Conservation (phyloP, 2,329 filamentous ascomycete species). For the Sclerotinia trifoliorum region DNA sequence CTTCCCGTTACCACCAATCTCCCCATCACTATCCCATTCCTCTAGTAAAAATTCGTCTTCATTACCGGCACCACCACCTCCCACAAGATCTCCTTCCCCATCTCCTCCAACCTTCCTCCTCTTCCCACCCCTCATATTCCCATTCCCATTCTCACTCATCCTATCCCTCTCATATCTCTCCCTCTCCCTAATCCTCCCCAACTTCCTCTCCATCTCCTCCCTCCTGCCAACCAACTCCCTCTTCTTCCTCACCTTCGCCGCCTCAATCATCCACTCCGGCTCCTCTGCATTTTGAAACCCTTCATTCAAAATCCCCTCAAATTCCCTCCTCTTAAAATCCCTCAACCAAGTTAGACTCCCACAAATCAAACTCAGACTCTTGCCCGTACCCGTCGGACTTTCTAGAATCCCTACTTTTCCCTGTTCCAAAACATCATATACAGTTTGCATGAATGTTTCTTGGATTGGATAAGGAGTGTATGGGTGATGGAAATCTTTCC, state of each 20-base stretch:
- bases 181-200: slow-evolving; percentile 55
- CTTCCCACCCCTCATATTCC: slow-evolving; percentile 49
- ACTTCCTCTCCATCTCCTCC: slow-evolving; percentile 58
- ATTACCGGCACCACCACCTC: slow-evolving; percentile 44
- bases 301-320: not conserved
- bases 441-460: slow-evolving; percentile 65
- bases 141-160: slow-evolving; percentile 44
- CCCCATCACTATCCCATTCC: slow-evolving; percentile 66
- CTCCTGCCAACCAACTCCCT: slow-evolving; percentile 55
- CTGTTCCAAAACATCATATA: slow-evolving; percentile 66
- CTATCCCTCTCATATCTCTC: slow-evolving; percentile 54
- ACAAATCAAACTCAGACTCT: slow-evolving; percentile 72
- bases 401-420: slow-evolving; percentile 70
- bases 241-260: slow-evolving; percentile 56
- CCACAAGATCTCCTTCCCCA: slow-evolving; percentile 24
- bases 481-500: slow-evolving; percentile 62
- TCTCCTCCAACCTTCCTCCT: slow-evolving; percentile 39
- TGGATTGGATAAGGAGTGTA: slow-evolving; percentile 71
- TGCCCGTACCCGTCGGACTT: slow-evolving; percentile 69
- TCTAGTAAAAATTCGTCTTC: slow-evolving; percentile 63
- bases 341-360: slow-evolving; percentile 70
- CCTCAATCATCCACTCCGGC: slow-evolving; percentile 68
- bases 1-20: slow-evolving; percentile 41
- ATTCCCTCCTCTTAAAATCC: slow-evolving; percentile 54
- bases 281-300: slow-evolving; percentile 51